Evolutionary conservation across 2,329 filamentous ascomycete species (phyloP), one percentile per base, ranked within the genome.

Genomic region (Albophoma yamanashiensis): DNA sequence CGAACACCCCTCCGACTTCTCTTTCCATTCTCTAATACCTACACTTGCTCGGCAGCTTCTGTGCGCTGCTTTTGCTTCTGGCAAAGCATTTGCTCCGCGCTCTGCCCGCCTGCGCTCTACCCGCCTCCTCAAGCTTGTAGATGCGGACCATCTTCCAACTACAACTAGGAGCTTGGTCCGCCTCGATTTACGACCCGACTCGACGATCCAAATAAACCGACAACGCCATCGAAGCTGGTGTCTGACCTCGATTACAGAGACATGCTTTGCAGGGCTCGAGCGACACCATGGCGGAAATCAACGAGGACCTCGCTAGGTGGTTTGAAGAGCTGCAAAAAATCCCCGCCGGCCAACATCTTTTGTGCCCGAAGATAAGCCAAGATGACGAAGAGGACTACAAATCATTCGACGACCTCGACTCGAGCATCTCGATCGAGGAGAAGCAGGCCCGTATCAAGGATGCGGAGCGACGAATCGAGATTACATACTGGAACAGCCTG

Each of bases 401-500:
- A 57, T 61, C 57, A 2, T 58, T 70, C 20, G 79, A 86, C 27
- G 79, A 86, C 62, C 75, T 74, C 4, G 74, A 75, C 3, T 79
- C 81, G 20, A 73, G 76, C 17, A 78, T 84, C 45, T 78, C 79
- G 9, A 64, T 67, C 22, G 77, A 78, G 11, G 78, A 82, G 63
- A 86, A 85, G 68, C 69, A 75, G 56, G 67, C 74, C 50, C 76
- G 82, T 9, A 82, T 89, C 25, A 68, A 79, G 57, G 78, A 86
- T 60, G 82, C 80, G 17, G 76, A 80, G 40, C 69, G 73, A 11
- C 80, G 89, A 39, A 77, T 85, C 62, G 78, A 86, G 62, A 79
- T 84, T 39, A 85, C 87, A 57, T 85, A 89, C 63, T 84, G 83
- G 68, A 88, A 85, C 61, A 86, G 87, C 63, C 78, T 89, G 50